phyloP scores from a whole-genome alignment of 306 rosid species.

The Sesbania bispinosa region DNA sequence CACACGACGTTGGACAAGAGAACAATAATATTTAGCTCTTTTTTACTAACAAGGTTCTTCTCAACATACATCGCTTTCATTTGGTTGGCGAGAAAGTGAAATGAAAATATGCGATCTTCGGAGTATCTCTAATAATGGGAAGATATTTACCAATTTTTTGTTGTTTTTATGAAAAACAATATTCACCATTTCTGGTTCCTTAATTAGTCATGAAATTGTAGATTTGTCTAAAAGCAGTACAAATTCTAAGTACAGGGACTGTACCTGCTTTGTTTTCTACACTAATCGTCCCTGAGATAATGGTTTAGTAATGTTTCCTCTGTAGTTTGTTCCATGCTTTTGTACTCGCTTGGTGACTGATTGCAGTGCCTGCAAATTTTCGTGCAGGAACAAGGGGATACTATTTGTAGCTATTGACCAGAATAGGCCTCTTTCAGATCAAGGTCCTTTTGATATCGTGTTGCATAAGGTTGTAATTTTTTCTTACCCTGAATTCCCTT shows the following conservation, averaged over 20 bases:
- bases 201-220: not conserved
- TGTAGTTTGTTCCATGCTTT: not conserved
- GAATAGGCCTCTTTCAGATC: conserved; percentile 65
- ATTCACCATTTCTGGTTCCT: not conserved
- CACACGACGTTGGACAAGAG: not conserved
- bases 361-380: not conserved
- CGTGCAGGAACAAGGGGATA: conserved; percentile 80
- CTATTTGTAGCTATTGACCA: conserved; percentile 80
- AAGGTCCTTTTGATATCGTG: conserved; percentile 89
- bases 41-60: conserved; percentile 10
- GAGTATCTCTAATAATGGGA: not conserved
- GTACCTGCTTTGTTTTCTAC: too few species aligned
- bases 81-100: conserved; percentile 42
- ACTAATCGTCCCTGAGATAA: too few species aligned
- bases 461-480: conserved; percentile 67
- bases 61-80: conserved; percentile 45
- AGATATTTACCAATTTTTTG: conserved; percentile 18
- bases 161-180: not conserved
- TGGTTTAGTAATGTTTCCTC: not conserved
- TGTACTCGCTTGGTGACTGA: conserved; percentile 17
- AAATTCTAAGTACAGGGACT: not conserved
- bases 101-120: conserved; percentile 12
- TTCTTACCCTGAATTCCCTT: conserved; percentile 9
- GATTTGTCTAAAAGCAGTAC: not conserved
- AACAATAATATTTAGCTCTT: conserved; percentile 3